These are phyloP conservation scores for Boletus rubescentipes DNA, from an alignment of 768 basidiomycete species.

Conservation along the genomic window DNA sequence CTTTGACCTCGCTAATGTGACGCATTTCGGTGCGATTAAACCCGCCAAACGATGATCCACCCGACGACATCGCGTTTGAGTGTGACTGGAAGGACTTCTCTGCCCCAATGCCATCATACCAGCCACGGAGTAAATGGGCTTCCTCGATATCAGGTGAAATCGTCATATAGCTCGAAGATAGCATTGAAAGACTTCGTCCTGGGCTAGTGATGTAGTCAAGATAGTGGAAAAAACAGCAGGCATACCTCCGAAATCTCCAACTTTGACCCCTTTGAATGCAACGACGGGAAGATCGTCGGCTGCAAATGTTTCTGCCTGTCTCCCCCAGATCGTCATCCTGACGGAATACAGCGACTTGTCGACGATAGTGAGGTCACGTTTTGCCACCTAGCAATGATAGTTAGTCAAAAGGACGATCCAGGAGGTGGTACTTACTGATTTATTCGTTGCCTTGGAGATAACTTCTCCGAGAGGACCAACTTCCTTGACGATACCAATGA, in stretches of 20 bases:
- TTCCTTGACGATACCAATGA: conserved; percentile 85
- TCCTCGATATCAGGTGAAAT: conserved; percentile 91
- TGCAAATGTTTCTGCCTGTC: conserved; percentile 83
- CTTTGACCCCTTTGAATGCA: conserved; percentile 92
- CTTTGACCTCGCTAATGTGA: conserved; percentile 75
- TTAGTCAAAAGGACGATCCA: conserved; percentile 3
- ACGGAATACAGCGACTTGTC: conserved; percentile 79
- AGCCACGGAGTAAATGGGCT: conserved; percentile 82
- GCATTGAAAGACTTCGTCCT: conserved; percentile 86
- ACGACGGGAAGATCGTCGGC: conserved; percentile 64
- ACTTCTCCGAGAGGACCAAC: conserved; percentile 67
- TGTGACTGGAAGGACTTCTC: conserved; percentile 70
- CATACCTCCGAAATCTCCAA: conserved; percentile 86
- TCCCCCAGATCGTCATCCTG: conserved; percentile 93
- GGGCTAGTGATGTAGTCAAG: conserved; percentile 5
- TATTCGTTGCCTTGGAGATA: conserved; percentile 64
- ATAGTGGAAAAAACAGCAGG: background rate
- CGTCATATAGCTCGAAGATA: conserved; percentile 77
- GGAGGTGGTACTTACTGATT: conserved; percentile 44
- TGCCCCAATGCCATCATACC: conserved; percentile 79
- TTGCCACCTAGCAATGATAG: conserved; percentile 56
- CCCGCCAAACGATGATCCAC: conserved; percentile 38
- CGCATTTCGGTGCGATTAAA: conserved; percentile 76
- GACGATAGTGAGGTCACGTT: conserved; percentile 87
- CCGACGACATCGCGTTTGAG: conserved; percentile 41